phyloP scores from a whole-genome alignment of 805 yeast species.

The Tetrapisispora namnaoensis region DNA sequence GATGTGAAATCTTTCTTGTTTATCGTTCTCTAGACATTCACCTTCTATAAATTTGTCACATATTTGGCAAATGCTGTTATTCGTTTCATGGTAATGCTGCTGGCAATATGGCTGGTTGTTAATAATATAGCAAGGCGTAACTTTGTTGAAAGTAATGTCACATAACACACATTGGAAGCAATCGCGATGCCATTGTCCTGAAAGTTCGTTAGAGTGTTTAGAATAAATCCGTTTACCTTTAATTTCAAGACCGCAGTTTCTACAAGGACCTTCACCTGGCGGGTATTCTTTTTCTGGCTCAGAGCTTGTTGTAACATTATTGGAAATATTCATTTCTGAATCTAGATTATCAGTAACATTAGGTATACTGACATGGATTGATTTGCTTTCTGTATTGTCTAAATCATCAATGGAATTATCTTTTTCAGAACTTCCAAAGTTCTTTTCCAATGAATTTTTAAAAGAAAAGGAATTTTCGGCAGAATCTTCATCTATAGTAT shows the following conservation, averaged over 20 bases:
- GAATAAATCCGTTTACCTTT: slow-evolving; percentile 64
- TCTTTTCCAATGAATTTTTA: not conserved
- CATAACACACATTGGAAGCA: slow-evolving; percentile 77
- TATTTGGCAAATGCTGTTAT: slow-evolving; percentile 61
- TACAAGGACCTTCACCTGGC: slow-evolving; percentile 74
- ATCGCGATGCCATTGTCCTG: slow-evolving; percentile 89
- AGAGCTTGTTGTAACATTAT: not conserved
- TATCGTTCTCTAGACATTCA: slow-evolving; percentile 71
- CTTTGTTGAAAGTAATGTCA: slow-evolving; percentile 44
- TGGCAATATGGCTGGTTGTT: slow-evolving; percentile 78
- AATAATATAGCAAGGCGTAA: slow-evolving; percentile 62
- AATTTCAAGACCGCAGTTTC: slow-evolving; percentile 55
- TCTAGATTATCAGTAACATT: not conserved
- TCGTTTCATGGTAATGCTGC: slow-evolving; percentile 60
- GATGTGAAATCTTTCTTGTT: slow-evolving; percentile 62
- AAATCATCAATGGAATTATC: not conserved
- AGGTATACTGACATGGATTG: not conserved
- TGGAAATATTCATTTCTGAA: too few relatives aligned
- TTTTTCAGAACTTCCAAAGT: not conserved
- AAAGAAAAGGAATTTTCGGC: not conserved
- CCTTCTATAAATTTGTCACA: slow-evolving; percentile 84
- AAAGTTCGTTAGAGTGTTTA: slow-evolving; percentile 51
- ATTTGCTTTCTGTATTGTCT: not conserved
- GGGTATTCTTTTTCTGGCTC: slow-evolving; percentile 22
- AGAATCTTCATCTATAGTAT: not conserved